Conservation (phyloP, 2,329 filamentous ascomycete genomes). For the Fusarium subglutinans region DNA sequence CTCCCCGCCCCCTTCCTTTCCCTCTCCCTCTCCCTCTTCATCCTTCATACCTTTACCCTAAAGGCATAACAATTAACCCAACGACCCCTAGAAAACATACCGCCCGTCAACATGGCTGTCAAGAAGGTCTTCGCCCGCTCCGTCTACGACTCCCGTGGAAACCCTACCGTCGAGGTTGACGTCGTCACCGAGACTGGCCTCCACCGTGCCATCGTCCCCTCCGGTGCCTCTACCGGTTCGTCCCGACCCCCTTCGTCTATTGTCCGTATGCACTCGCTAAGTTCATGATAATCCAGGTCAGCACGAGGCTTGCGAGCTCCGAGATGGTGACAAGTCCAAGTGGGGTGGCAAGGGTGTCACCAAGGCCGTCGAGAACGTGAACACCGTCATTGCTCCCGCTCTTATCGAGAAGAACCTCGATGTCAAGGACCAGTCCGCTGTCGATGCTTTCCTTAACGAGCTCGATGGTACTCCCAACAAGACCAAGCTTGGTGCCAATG, state of each 20-base stretch:
- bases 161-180: slow-evolving; percentile 99
- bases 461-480: slow-evolving; percentile 89
- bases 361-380: slow-evolving; percentile 89
- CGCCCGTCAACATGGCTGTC: slow-evolving; percentile 78
- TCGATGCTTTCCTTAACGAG: slow-evolving; percentile 86
- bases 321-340: slow-evolving; percentile 87
- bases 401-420: slow-evolving; percentile 85
- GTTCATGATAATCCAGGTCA: slow-evolving; percentile 66
- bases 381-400: slow-evolving; percentile 80
- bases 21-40: slow-evolving; percentile 4
- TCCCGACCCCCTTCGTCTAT: slow-evolving; percentile 42
- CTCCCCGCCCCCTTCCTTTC: slow-evolving; percentile 17
- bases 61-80: slow-evolving; percentile 32
- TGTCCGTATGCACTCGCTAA: slow-evolving; percentile 36
- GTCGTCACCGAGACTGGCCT: slow-evolving; percentile 95
- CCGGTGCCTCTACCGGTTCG: slow-evolving; percentile 92
- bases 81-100: slow-evolving; percentile 33
- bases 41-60: slow-evolving; percentile 10
- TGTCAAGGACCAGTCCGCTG: slow-evolving; percentile 85
- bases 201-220: slow-evolving; percentile 97
- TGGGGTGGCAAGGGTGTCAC: slow-evolving; percentile 89
- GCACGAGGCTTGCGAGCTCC: slow-evolving; percentile 91
- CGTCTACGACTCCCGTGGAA: slow-evolving; percentile 98
- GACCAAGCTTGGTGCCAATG: slow-evolving; percentile 87
- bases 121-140: slow-evolving; percentile 91